Conservation (phyloP, 306 rosid species). For the Gleditsia sinensis region DNA sequence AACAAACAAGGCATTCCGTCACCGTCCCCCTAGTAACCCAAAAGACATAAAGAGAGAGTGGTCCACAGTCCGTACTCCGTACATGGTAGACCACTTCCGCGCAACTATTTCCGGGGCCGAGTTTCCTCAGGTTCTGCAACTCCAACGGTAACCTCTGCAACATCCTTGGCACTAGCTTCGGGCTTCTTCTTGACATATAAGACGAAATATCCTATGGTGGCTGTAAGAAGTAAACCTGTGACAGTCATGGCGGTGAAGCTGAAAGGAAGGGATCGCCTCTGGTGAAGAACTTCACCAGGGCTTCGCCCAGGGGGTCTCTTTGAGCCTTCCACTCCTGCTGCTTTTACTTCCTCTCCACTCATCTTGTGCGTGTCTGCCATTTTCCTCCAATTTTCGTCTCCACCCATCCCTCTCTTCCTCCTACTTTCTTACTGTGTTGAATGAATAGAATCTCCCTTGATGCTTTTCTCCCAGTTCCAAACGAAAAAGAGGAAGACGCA, state of each 20-base stretch:
- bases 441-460: no score
- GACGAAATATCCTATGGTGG: slow-evolving; percentile 50
- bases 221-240: slow-evolving; percentile 49
- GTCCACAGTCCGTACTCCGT: no score
- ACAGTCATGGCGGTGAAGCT: slow-evolving; percentile 43
- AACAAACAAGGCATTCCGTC: no score
- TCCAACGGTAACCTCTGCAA: slow-evolving; percentile 63
- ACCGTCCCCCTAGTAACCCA: no score
- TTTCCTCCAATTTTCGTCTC: slow-evolving; percentile 57
- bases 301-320: slow-evolving; percentile 62
- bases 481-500: not conserved
- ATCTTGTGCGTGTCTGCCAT: slow-evolving; percentile 67
- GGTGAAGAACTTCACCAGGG: slow-evolving; percentile 69
- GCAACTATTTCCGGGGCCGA: slow-evolving; percentile 49
- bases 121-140: slow-evolving; percentile 55
- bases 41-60: no score
- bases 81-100: no score
- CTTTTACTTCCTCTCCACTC: slow-evolving; percentile 59
- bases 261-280: slow-evolving; percentile 62
- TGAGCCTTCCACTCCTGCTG: slow-evolving; percentile 66
- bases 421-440: no score
- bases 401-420: slow-evolving; percentile 26
- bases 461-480: not conserved
- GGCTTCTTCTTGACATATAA: slow-evolving; percentile 65
- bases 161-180: slow-evolving; percentile 64